Evolutionary conservation across 1,284 basidiomycete genomes (phyloP).

Genomic region (Hemileia vastatrix): DNA sequence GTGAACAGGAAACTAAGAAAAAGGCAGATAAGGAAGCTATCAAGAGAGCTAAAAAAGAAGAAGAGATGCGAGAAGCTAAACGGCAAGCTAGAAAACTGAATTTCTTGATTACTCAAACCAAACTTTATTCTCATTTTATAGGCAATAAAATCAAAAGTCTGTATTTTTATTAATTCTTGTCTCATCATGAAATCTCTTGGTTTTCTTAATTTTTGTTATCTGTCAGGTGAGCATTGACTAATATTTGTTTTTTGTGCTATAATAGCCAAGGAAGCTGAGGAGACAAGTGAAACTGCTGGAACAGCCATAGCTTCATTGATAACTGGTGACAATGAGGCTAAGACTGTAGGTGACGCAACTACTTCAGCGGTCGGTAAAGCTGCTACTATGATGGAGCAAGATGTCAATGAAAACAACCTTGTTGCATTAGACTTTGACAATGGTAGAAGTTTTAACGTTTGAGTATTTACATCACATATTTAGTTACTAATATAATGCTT

Average conservation of each 20-base stretch:
- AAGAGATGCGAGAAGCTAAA: slow-evolving; percentile 90
- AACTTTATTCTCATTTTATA: slow-evolving; percentile 98
- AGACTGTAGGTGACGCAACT: slow-evolving; percentile 33
- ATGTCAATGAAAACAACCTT: slow-evolving; percentile 52
- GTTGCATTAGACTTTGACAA: slow-evolving; percentile 89
- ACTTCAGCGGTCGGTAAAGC: slow-evolving; percentile 35
- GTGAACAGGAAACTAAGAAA: slow-evolving; percentile 71
- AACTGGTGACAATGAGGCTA: slow-evolving; percentile 43
- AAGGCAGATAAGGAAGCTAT: slow-evolving; percentile 88
- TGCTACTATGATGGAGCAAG: slow-evolving; percentile 57
- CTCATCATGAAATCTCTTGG: slow-evolving; percentile 11
- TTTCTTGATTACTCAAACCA: slow-evolving; percentile 98
- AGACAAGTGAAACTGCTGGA: slow-evolving; percentile 53
- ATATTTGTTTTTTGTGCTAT: slow-evolving; percentile 24
- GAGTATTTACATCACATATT: neutral
- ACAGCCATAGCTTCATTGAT: slow-evolving; percentile 33
- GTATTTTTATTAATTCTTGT: slow-evolving; percentile 38
- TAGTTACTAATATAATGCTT: neutral
- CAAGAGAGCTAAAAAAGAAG: slow-evolving; percentile 81
- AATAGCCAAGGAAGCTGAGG: slow-evolving; percentile 77
- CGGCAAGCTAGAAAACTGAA: slow-evolving; percentile 94
- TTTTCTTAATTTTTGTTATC: neutral
- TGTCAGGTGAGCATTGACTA: no score
- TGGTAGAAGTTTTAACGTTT: slow-evolving; percentile 50
- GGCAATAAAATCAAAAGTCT: slow-evolving; percentile 94